phyloP scores from a whole-genome alignment of 805 yeast genomes.

The Barnettozyma pratensis region DNA sequence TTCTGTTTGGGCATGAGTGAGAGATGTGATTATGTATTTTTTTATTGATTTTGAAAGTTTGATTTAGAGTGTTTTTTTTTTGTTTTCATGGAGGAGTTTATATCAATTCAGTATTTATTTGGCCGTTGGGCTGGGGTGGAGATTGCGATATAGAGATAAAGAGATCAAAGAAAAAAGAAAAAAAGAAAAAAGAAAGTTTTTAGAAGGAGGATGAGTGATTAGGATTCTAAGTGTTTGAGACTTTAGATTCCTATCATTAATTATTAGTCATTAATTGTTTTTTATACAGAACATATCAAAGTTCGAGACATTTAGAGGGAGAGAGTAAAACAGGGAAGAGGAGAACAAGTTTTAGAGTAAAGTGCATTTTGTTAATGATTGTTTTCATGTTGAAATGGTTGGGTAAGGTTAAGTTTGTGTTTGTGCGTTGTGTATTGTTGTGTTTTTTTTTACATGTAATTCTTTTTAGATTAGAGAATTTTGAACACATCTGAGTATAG shows the following conservation, averaged over 20 bases:
- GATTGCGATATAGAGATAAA: not conserved
- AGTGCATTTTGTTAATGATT: too few relatives aligned
- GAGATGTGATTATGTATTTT: not conserved
- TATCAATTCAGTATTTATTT: not conserved
- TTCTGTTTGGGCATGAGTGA: slow-evolving; percentile 25
- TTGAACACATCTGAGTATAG: not conserved
- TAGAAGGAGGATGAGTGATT: too few relatives aligned
- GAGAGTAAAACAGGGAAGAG: not conserved
- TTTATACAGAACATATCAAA: too few relatives aligned
- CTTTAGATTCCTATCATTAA: too few relatives aligned
- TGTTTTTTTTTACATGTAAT: too few relatives aligned
- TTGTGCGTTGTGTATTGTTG: not conserved
- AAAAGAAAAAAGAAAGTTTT: not conserved
- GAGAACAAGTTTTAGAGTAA: too few relatives aligned
- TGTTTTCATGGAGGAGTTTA: not conserved
- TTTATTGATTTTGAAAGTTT: not conserved
- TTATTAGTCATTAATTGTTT: too few relatives aligned
- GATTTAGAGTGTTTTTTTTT: not conserved
- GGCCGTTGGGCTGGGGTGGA: not conserved
- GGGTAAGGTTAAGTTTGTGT: not conserved
- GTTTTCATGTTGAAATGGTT: not conserved
- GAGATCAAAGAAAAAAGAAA: not conserved
- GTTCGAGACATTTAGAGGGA: not conserved
- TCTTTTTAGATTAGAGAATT: too few relatives aligned
- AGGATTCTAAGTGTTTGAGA: too few relatives aligned